phyloP scores from a whole-genome alignment of 108 stramenopile species.

The Bacterosira constricta region DNA sequence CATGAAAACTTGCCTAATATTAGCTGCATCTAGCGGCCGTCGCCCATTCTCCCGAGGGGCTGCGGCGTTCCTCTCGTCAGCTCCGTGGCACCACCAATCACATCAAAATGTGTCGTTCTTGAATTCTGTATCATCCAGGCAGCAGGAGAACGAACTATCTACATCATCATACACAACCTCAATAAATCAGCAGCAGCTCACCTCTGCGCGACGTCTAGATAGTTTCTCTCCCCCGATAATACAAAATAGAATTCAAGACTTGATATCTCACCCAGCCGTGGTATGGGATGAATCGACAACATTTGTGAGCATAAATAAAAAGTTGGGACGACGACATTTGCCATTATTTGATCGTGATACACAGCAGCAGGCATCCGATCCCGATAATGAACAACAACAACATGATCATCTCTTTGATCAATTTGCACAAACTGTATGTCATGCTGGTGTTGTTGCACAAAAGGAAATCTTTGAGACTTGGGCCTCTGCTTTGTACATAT shows the following conservation, averaged over 20 bases:
- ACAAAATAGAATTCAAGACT: conserved; percentile 16
- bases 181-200: too few species aligned
- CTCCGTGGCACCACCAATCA: too few species aligned
- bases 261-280: conserved; percentile 32
- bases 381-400: neutral
- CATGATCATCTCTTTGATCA: conserved; percentile 57
- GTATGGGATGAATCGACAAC: conserved; percentile 30
- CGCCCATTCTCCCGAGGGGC: too few species aligned
- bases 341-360: conserved; percentile 26
- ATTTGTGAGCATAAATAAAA: conserved; percentile 40
- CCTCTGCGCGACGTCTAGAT: too few species aligned
- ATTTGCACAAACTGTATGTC: conserved; percentile 60
- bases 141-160: too few species aligned
- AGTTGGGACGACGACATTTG: conserved; percentile 31
- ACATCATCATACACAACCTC: too few species aligned
- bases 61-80: too few species aligned
- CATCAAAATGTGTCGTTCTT: too few species aligned
- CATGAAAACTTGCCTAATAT: too few species aligned
- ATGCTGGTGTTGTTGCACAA: conserved; percentile 49
- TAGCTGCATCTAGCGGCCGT: too few species aligned
- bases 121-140: too few species aligned
- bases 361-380: neutral
- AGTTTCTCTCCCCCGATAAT: neutral
- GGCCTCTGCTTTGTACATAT: conserved; percentile 65
- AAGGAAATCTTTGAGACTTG: conserved; percentile 79